Percentiles rank a stretch among this genome's conserved stretches.
These are phyloP conservation scores for Crassisporium funariophilum DNA, from an alignment of 768 basidiomycete species.

Conservation along the genomic window DNA sequence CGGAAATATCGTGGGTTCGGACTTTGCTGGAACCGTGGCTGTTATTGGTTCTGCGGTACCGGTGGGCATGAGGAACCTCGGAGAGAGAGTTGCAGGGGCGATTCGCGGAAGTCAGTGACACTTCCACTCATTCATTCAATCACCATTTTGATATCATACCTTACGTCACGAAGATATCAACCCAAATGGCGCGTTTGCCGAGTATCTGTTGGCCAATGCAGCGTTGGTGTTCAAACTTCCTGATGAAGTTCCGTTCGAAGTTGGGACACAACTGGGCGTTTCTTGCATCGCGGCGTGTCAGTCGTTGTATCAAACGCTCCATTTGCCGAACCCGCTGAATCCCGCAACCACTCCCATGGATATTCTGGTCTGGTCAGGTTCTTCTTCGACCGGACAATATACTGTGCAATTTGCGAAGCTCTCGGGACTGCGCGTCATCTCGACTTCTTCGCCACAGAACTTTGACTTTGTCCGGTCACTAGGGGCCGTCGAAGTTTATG, in stretches of 20 bases:
- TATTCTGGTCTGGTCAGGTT: conserved; percentile 22
- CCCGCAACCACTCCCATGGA: conserved; percentile 9
- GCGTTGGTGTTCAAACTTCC: conserved; percentile 21
- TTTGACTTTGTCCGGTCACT: conserved; percentile 14
- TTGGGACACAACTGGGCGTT: conserved; percentile 21
- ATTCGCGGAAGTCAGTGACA: conserved; percentile 18
- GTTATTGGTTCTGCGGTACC: conserved; percentile 19
- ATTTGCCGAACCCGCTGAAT: conserved; percentile 19
- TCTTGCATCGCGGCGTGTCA: conserved; percentile 19
- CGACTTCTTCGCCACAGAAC: conserved; percentile 39
- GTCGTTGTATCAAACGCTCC: conserved; percentile 19
- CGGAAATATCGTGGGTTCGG: conserved; percentile 25
- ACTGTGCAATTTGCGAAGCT: conserved; percentile 26
- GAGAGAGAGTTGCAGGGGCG: conserved; percentile 25
- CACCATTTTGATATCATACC: not conserved
- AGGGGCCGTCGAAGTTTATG: conserved; percentile 44
- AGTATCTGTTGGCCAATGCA: conserved; percentile 19
- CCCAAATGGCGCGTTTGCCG: conserved; percentile 20
- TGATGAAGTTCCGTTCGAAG: conserved; percentile 22
- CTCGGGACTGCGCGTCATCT: conserved; percentile 44
- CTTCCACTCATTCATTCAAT: not conserved
- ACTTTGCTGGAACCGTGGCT: conserved; percentile 24
- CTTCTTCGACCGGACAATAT: conserved; percentile 16
- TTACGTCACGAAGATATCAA: conserved; percentile 14
- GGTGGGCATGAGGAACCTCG: conserved; percentile 11